phyloP scores from a whole-genome alignment of 306 rosid species.

The Senna siamea region DNA sequence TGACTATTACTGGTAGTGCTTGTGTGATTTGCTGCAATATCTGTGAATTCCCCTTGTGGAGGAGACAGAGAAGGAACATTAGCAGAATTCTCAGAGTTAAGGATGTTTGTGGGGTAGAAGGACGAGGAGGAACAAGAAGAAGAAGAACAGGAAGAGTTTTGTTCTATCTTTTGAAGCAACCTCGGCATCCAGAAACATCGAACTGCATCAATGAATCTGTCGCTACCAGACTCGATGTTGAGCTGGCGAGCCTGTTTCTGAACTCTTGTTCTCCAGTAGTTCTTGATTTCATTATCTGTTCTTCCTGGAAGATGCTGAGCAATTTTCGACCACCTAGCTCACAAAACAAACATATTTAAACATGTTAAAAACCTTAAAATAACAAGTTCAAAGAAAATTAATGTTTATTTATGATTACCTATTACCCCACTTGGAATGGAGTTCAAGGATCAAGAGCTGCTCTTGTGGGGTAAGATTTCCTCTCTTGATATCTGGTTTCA shows the following conservation, averaged over 20 bases:
- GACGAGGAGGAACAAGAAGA: constrained; percentile 45
- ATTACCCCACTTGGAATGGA: constrained; percentile 94
- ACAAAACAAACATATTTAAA: background rate
- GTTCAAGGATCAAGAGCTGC: constrained; percentile 88
- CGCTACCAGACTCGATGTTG: constrained; percentile 76
- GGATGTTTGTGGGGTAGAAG: constrained; percentile 33
- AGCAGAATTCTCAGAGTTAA: constrained; percentile 41
- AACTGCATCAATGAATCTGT: constrained; percentile 73
- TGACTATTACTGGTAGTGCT: background rate
- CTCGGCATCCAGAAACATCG: constrained; percentile 87
- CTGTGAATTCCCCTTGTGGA: constrained; percentile 41
- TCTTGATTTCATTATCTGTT: constrained; percentile 94
- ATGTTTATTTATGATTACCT: constrained; percentile 67
- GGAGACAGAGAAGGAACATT: constrained; percentile 42
- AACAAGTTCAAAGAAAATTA: too few relatives aligned
- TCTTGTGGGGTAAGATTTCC: constrained; percentile 94
- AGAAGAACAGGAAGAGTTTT: constrained; percentile 48
- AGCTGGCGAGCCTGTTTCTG: constrained; percentile 92
- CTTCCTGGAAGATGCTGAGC: constrained; percentile 91
- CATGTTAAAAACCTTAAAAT: too few relatives aligned
- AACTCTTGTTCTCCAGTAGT: constrained; percentile 92
- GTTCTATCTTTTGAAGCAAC: constrained; percentile 74
- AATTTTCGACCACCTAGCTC: constrained; percentile 84
- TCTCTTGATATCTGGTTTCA: constrained; percentile 94
- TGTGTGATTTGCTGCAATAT: constrained; percentile 36